phyloP scores from a whole-genome alignment of 1,139 yeast species.

The Hyphopichia pseudoburtonii region DNA sequence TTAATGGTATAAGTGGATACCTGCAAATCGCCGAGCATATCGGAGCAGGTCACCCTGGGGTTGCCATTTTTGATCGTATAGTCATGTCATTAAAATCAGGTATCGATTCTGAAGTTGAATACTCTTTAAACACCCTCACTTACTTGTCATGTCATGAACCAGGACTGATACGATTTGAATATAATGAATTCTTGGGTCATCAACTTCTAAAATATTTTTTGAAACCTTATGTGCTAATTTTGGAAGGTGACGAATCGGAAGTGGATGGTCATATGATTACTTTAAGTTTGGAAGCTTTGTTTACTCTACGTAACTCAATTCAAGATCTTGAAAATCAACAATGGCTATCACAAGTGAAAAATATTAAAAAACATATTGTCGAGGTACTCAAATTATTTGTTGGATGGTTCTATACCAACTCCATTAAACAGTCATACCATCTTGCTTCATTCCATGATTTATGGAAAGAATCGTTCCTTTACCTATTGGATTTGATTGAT shows the following conservation, averaged over 20 bases:
- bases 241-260: slow-evolving; percentile 21
- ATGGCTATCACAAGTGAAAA: slow-evolving; percentile 58
- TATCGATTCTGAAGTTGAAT: slow-evolving; percentile 57
- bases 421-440: slow-evolving; percentile 13
- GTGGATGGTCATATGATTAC: slow-evolving; percentile 36
- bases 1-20: neutral
- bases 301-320: slow-evolving; percentile 74
- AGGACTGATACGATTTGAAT: slow-evolving; percentile 47
- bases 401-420: slow-evolving; percentile 33
- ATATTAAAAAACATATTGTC: slow-evolving; percentile 45
- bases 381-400: slow-evolving; percentile 52
- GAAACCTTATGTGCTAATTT: slow-evolving; percentile 28
- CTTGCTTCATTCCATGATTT: slow-evolving; percentile 36
- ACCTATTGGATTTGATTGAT: slow-evolving; percentile 78
- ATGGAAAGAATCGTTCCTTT: slow-evolving; percentile 62
- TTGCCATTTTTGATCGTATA: slow-evolving; percentile 57
- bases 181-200: slow-evolving; percentile 47
- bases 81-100: slow-evolving; percentile 64
- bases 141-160: slow-evolving; percentile 55
- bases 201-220: slow-evolving; percentile 48
- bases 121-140: slow-evolving; percentile 64
- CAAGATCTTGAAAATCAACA: slow-evolving; percentile 86
- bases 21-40: slow-evolving; percentile 11
- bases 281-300: slow-evolving; percentile 58
- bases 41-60: slow-evolving; percentile 57